Percentiles rank a stretch among this genome's conserved stretches.
phyloP scores from a whole-genome alignment of 352 stramenopile genomes.

The Phytophthora cajani region DNA sequence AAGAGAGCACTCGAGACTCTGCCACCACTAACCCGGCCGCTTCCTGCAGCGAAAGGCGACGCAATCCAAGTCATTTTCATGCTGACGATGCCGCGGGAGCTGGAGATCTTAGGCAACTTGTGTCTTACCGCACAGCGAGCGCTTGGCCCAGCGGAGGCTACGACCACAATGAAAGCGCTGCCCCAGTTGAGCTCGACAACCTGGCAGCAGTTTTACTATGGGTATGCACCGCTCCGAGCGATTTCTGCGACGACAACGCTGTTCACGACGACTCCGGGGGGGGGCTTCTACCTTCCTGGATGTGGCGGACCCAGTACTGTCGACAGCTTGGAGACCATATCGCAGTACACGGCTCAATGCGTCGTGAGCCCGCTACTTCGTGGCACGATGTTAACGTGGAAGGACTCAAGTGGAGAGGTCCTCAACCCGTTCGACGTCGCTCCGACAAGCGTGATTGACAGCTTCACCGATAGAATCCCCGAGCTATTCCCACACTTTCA shows the following conservation, averaged over 20 bases:
- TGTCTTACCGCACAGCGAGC: conserved; percentile 44
- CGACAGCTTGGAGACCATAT: conserved; percentile 19
- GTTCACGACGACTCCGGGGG: conserved; percentile 21
- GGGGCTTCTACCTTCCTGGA: conserved; percentile 23
- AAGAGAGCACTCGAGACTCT: conserved; percentile 28
- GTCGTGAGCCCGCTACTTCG: conserved; percentile 46
- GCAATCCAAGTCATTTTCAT: conserved; percentile 55
- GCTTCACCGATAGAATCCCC: conserved; percentile 47
- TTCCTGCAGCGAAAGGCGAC: conserved; percentile 31
- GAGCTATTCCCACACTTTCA: conserved; percentile 25
- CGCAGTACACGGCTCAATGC: conserved; percentile 33
- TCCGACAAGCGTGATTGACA: conserved; percentile 24
- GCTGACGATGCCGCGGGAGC: conserved; percentile 40
- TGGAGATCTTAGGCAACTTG: conserved; percentile 49
- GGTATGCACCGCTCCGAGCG: conserved; percentile 5
- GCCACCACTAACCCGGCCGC: conserved; percentile 34
- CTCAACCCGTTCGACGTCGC: conserved; percentile 53
- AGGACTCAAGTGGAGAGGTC: conserved; percentile 11
- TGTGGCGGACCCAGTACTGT: conserved; percentile 14
- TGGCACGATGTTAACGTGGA: conserved; percentile 41
- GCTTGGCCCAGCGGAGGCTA: conserved; percentile 21
- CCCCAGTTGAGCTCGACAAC: conserved; percentile 7
- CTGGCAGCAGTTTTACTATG: conserved; percentile 34
- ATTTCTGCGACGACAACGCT: conserved; percentile 7
- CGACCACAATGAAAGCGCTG: conserved; percentile 13